Conservation (phyloP, 75 land plant genomes). For the Adiantum capillusveneris region DNA sequence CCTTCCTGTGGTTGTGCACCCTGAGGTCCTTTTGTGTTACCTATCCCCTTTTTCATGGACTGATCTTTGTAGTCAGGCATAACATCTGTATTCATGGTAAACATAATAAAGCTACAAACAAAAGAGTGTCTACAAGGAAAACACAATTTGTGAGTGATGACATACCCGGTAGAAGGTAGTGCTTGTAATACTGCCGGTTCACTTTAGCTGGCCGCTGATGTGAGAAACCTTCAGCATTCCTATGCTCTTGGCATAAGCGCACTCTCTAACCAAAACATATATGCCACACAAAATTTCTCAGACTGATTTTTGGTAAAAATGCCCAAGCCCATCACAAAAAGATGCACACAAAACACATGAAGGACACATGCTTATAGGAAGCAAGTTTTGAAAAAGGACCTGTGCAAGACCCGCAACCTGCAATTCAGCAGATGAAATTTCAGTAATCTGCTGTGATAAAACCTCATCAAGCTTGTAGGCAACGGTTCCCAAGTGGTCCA, state of each 20-base stretch:
- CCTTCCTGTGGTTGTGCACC: constrained; percentile 33
- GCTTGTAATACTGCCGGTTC: constrained; percentile 77
- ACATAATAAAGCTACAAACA: too few relatives aligned
- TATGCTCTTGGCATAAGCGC: constrained; percentile 70
- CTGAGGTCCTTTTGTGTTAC: constrained; percentile 17
- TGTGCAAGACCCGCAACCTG: constrained; percentile 62
- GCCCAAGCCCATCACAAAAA: too few relatives aligned
- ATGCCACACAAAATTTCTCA: not conserved
- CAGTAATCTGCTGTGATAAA: constrained; percentile 68
- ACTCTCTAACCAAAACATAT: constrained; percentile 40
- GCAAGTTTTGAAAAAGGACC: constrained; percentile 40
- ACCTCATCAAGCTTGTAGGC: constrained; percentile 88
- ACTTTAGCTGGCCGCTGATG: constrained; percentile 54
- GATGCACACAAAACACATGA: not conserved
- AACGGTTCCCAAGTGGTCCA: constrained; percentile 97
- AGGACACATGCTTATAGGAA: too few relatives aligned
- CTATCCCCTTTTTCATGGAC: constrained; percentile 16
- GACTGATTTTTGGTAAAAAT: too few relatives aligned
- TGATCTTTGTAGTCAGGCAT: constrained; percentile 14
- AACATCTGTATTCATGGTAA: constrained; percentile 13
- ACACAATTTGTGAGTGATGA: not conserved
- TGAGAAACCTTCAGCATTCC: constrained; percentile 73
- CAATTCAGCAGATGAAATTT: constrained; percentile 63
- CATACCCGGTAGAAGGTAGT: constrained; percentile 83
- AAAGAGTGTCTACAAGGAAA: too few relatives aligned